Evolutionary conservation across 2,329 filamentous ascomycete species (phyloP), one percentile per base, ranked within the genome.

Genomic region (Sporothrix humicola): DNA sequence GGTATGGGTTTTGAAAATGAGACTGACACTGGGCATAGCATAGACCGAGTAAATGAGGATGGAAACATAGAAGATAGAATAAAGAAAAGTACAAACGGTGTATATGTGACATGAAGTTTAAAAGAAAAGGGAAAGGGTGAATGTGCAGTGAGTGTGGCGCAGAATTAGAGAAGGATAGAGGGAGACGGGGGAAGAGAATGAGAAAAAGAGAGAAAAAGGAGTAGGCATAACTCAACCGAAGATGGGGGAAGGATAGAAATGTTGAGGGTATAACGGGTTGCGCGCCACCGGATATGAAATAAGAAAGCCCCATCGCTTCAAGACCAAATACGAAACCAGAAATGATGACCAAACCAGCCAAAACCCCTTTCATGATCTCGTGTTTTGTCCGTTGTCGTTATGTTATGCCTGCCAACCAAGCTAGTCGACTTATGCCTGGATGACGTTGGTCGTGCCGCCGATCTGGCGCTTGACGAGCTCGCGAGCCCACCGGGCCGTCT

Each of bases 381-480:
- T 56, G 23, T 37, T 37, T 37, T 7, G 31, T 37, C 31, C 31
- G 31, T 37, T 37, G 31, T 37, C 31, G 31, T 37, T 37, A 37
- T 37, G 31, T 37, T 37, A 37, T 37, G 31, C 31, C 31, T 37
- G 31, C 7, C 31, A 37, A 37, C 31, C 31, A 37, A 37, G 31
- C 7, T 37, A 7, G 31, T 37, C 31, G 31, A 37, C 31, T 84
- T 83, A 87, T 76, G 83, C 83, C 78, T 87, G 84, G 72, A 89
- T 89, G 78, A 87, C 84, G 72, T 81, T 84, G 78, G 80, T 81
- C 69, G 82, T 79, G 76, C 88, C 88, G 74, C 88, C 87, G 71
- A 91, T 84, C 83, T 99, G 96, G 79, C 94, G 92, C 88, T 98
- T 98, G 82, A 98, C 95, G 82, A 98, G 94, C 84, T 98, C 96